phyloP scores from a whole-genome alignment of 805 yeast species.

The Yarrowia yakushimensis region DNA sequence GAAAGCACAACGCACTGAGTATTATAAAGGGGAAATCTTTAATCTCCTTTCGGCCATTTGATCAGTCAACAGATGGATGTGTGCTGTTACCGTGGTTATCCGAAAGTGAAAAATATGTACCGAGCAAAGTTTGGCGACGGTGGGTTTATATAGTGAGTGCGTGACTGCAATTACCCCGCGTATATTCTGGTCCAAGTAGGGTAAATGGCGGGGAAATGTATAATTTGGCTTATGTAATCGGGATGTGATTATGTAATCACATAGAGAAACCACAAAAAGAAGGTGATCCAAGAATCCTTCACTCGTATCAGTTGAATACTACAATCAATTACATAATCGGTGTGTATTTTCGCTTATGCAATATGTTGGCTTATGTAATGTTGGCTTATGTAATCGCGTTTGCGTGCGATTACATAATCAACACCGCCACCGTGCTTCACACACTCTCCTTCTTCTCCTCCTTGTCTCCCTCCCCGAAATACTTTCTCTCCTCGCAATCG shows the following conservation, averaged over 20 bases:
- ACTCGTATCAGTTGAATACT: no score
- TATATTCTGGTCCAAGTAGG: neutral
- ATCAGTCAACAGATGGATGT: conserved; percentile 18
- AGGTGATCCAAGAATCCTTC: no score
- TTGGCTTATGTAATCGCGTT: no score
- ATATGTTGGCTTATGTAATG: no score
- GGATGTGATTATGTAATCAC: no score
- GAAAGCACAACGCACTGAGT: conserved; percentile 20
- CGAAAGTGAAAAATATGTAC: conserved; percentile 20
- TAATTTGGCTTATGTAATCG: neutral
- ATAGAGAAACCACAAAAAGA: no score
- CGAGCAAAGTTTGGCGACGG: neutral
- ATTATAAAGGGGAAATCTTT: conserved; percentile 22
- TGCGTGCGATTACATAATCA: no score
- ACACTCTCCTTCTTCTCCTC: no score
- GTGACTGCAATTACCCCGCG: neutral
- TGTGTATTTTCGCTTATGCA: no score
- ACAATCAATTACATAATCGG: no score
- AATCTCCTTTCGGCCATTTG: conserved; percentile 23
- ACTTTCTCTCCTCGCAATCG: neutral
- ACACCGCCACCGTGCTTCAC: no score
- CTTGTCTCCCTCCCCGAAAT: neutral
- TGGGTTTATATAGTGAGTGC: neutral
- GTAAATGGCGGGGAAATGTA: neutral
- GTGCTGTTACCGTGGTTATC: conserved; percentile 22